Evolutionary conservation across 495 filamentous ascomycete genomes (phyloP), one percentile per base, ranked within the genome.

Genomic region (Elaphomyces granulatus): DNA sequence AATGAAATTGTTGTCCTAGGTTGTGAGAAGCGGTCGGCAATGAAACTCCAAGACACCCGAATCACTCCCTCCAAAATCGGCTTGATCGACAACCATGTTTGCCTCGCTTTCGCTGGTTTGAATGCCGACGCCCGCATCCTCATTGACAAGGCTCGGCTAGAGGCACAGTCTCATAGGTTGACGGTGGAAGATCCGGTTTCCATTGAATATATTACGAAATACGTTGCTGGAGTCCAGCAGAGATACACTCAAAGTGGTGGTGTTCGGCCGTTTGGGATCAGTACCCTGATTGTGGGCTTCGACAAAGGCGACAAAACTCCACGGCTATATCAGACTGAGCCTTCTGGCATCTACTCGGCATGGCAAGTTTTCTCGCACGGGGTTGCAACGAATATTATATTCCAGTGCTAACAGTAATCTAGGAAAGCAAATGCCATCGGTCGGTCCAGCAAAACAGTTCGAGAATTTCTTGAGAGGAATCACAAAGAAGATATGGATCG

Each of bases 391-490:
- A 45, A 52, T 34, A 54, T 19, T 15, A 1, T 21, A 10, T 19
- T 32, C 9, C 3, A 31, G 4, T 43, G 2, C 15, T 43, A 26
- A 37, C 47, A 45, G 38, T 39, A 1, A 26, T 46, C 45, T 50
- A 95, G 88, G 90, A 98, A 98, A 76, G 92, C 90, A 49, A 98
- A 98, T 55, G 90, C 90, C 37, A 98, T 98, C 58, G 90, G 90
- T 34, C 79, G 90, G 50, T 94, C 88, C 15, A 92, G 83, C 74
- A 98, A 98, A 72, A 96, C 90, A 3, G 90, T 98, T 31, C 79
- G 90, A 42, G 90, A 98, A 58, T 98, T 98, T 65, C 71, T 98
- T 44, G 90, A 98, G 63, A 77, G 90, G 51, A 94, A 98, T 63
- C 92, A 98, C 68, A 90, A 94, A 66, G 80, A 83, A 45, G 87